These are phyloP conservation scores for Fusarium tanahbumbuense DNA, from an alignment of 2,329 filamentous ascomycete species.

Conservation along the genomic window DNA sequence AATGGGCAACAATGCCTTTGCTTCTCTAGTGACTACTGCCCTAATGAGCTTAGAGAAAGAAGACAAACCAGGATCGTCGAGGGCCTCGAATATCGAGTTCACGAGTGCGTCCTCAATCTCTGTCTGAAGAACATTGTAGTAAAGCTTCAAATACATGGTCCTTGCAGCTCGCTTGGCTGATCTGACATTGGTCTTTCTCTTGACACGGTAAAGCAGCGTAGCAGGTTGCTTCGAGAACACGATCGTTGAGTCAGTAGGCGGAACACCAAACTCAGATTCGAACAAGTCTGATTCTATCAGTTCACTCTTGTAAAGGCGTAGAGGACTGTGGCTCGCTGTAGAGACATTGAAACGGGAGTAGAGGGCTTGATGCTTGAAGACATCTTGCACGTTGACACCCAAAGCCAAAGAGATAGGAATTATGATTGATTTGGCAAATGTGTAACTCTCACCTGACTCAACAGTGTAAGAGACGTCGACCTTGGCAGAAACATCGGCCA, in stretches of 20 bases:
- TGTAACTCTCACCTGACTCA: constrained; percentile 62
- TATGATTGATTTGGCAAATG: constrained; percentile 62
- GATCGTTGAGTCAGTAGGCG: constrained; percentile 65
- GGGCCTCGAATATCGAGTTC: constrained; percentile 54
- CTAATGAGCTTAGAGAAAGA: constrained; percentile 62
- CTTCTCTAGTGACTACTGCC: constrained; percentile 57
- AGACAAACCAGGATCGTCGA: constrained; percentile 56
- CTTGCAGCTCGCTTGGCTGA: constrained; percentile 49
- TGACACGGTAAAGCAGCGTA: constrained; percentile 83
- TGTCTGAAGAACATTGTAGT: constrained; percentile 81
- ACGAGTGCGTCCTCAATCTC: constrained; percentile 70
- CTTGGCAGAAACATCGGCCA: constrained; percentile 76
- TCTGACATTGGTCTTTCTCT: constrained; percentile 60
- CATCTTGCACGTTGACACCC: constrained; percentile 95
- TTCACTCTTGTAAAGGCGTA: constrained; percentile 77
- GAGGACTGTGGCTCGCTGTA: constrained; percentile 78
- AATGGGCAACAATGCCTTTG: constrained; percentile 58
- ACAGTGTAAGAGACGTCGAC: constrained; percentile 83
- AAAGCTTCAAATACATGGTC: constrained; percentile 74
- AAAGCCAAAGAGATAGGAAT: constrained; percentile 82
- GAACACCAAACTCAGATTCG: constrained; percentile 69
- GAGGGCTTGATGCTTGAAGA: constrained; percentile 85
- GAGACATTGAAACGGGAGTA: constrained; percentile 94
- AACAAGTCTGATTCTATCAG: constrained; percentile 78
- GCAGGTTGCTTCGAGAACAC: constrained; percentile 86